Evolutionary conservation across 164 flowering plant species (phyloP), one percentile per base, ranked within the genome.

Genomic region (Annona cherimola): DNA sequence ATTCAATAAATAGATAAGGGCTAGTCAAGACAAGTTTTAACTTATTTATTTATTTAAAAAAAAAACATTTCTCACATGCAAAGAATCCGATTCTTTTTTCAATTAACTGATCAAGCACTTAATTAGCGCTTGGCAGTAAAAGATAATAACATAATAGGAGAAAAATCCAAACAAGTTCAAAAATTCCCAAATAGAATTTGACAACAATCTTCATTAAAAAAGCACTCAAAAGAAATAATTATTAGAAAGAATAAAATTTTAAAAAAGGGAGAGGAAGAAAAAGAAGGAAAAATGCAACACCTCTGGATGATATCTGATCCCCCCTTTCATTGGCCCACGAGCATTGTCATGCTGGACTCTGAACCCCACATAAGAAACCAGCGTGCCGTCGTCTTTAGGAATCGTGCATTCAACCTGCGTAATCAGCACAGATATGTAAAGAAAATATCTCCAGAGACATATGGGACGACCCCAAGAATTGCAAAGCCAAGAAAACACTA

Each of bases 301-400:
- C 97, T 94, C 98, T 39, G 90, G 93, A 83, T 94, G 97, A 74
- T 90, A 94, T 77, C 98, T 82, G 81, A 94, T 94, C 65, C 98
- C 97, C 1, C 97, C 98, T 75, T 94, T 94, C 98, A 92, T 94
- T 55, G 98, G 98, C 0, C 98, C 98, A 67, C 96, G 90, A 64
- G 98, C 82, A 81, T 93, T 93, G 72, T 93, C 98, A 80, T 93
- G 96, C 73, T 93, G 98, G 41, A 93, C 88, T 78, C 98, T 86
- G 68, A 89, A 93, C 68, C 98, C 97, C 70, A 94, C 80, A 71
- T 84, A 92, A 0, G 98, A 88, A 61, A 76, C 96, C 78, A 94
- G 73, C 7, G 80, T 86, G 14, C 96, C 98, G 72, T 94, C 97
- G 73, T 94, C 97, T 75, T 87, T 94, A 0, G 98, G 98, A 26